These are phyloP conservation scores for Metrosideros polymorpha DNA, from an alignment of 441 rosid species.

Conservation along the genomic window DNA sequence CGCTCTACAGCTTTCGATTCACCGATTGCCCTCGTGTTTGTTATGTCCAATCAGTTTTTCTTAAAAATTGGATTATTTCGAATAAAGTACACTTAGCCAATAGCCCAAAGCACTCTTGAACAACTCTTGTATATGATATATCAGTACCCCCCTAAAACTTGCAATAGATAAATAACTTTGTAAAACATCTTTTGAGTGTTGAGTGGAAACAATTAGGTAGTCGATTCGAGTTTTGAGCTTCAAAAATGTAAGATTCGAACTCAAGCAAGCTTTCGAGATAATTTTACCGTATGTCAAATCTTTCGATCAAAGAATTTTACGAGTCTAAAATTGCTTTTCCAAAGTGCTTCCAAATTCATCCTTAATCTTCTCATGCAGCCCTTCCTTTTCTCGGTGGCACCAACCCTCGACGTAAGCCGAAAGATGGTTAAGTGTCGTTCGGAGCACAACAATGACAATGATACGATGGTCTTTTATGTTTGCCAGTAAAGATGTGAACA, in stretches of 20 bases:
- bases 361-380: background rate
- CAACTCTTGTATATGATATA: background rate
- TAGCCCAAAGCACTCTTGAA: accelerated
- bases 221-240: background rate
- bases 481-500: background rate
- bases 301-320: background rate
- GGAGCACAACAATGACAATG: background rate
- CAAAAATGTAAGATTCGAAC: background rate
- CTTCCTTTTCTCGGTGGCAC: too few relatives aligned
- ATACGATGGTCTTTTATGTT: background rate
- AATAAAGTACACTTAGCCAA: background rate
- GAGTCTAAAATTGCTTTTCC: background rate
- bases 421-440: accelerated
- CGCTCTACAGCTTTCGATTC: accelerated
- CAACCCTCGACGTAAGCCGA: background rate
- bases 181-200: background rate
- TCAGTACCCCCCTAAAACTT: accelerated
- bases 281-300: background rate
- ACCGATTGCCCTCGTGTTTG: accelerated
- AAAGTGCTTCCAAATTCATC: background rate
- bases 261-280: accelerated
- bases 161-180: background rate
- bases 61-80: accelerated
- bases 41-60: accelerated
- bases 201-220: background rate